Conservation (phyloP, 2,329 filamentous ascomycete genomes). For the Cercospora sp. region DNA sequence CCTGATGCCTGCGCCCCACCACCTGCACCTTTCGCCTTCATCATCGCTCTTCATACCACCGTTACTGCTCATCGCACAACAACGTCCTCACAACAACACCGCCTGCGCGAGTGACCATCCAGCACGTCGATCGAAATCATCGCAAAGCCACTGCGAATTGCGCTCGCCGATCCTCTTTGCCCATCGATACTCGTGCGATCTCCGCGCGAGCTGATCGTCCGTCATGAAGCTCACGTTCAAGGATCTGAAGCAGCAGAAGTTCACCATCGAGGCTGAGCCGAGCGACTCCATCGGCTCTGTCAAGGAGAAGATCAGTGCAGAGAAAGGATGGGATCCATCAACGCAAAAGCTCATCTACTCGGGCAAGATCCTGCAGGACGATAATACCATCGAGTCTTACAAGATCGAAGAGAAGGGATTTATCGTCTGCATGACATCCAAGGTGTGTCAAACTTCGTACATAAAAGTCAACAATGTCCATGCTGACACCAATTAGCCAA, state of each 20-base stretch:
- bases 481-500: conserved; percentile 58
- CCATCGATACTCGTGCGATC: background rate
- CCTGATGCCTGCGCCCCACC: conserved; percentile 1
- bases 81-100: background rate
- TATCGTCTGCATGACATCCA: conserved; percentile 97
- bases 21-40: conserved; percentile 9
- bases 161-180: background rate
- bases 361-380: conserved; percentile 98
- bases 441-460: conserved; percentile 57
- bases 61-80: background rate
- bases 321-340: conserved; percentile 92
- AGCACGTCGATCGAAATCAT: background rate
- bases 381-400: conserved; percentile 92
- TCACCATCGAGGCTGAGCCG: conserved; percentile 91
- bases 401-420: conserved; percentile 99
- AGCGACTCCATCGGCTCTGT: conserved; percentile 84
- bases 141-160: background rate
- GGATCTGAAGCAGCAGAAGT: conserved; percentile 98
- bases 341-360: conserved; percentile 97
- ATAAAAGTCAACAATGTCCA: background rate
- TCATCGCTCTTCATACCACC: conserved; percentile 9
- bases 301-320: conserved; percentile 86
- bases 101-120: background rate
- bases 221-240: conserved; percentile 72
- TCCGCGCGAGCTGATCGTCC: conserved; percentile 18